phyloP scores from a whole-genome alignment of 2,329 filamentous ascomycete species.

The Herpotrichia juniperi region DNA sequence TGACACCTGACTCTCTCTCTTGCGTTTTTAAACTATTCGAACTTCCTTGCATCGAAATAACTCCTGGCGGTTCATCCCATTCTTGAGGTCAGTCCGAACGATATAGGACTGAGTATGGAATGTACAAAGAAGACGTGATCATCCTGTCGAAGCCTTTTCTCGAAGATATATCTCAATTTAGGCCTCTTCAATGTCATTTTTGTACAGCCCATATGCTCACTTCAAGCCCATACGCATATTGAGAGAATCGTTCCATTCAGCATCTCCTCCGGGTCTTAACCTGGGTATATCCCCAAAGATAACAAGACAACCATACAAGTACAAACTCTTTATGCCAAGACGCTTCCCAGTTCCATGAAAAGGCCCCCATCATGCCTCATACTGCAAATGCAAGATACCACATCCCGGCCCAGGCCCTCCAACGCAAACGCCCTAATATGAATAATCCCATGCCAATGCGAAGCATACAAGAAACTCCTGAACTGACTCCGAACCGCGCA shows the following conservation, averaged over 20 bases:
- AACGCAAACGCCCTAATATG: neutral
- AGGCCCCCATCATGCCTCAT: neutral
- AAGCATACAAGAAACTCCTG: conserved; percentile 1
- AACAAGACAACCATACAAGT: conserved; percentile 4
- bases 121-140: no score
- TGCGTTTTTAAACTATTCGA: no score
- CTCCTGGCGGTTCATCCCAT: no score
- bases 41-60: no score
- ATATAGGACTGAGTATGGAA: no score
- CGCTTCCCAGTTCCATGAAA: neutral
- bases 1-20: no score
- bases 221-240: no score
- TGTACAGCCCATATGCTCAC: no score
- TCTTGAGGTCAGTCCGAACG: no score
- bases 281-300: neutral
- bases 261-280: neutral
- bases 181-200: no score
- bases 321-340: neutral
- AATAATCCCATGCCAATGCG: conserved; percentile 3
- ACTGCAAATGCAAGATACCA: conserved; percentile 3
- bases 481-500: neutral
- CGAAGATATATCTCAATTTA: no score
- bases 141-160: no score
- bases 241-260: neutral
- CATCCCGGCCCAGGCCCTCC: neutral